Evolutionary conservation across 2,329 filamentous ascomycete species (phyloP).

Genomic region (Cercospora nicotianae): DNA sequence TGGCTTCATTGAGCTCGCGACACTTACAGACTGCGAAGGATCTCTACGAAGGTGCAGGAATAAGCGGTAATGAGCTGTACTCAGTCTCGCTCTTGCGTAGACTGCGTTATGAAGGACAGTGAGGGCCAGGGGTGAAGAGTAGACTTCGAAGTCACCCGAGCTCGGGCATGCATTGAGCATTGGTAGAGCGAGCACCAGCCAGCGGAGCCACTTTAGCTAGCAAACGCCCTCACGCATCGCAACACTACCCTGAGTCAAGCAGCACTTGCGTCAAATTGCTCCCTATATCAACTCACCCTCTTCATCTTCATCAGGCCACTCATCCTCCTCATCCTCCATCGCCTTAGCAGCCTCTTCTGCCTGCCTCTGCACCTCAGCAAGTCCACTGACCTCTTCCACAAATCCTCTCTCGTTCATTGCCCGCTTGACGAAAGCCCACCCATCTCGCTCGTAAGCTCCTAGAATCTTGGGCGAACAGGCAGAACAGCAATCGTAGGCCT

Average conservation of each 20-base stretch:
- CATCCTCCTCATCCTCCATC: slow-evolving; percentile 64
- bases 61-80: too few relatives aligned
- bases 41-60: too few relatives aligned
- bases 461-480: slow-evolving; percentile 74
- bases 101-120: too few relatives aligned
- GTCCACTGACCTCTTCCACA: slow-evolving; percentile 72
- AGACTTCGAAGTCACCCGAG: too few relatives aligned
- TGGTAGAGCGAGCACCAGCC: neutral
- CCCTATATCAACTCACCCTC: slow-evolving; percentile 50
- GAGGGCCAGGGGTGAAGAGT: too few relatives aligned
- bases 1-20: too few relatives aligned
- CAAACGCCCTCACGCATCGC: neutral
- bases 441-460: slow-evolving; percentile 63
- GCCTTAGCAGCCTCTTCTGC: slow-evolving; percentile 51
- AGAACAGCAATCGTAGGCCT: slow-evolving; percentile 77
- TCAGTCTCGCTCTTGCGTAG: too few relatives aligned
- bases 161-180: too few relatives aligned
- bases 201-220: neutral
- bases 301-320: slow-evolving; percentile 51
- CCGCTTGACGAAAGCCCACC: slow-evolving; percentile 74
- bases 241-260: neutral
- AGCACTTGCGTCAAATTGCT: neutral
- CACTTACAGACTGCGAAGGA: too few relatives aligned
- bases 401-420: slow-evolving; percentile 75
- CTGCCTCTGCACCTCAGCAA: slow-evolving; percentile 64